These are phyloP conservation scores for Schwanniomyces pseudopolymorphus DNA, from an alignment of 805 yeast genomes.

Conservation along the genomic window DNA sequence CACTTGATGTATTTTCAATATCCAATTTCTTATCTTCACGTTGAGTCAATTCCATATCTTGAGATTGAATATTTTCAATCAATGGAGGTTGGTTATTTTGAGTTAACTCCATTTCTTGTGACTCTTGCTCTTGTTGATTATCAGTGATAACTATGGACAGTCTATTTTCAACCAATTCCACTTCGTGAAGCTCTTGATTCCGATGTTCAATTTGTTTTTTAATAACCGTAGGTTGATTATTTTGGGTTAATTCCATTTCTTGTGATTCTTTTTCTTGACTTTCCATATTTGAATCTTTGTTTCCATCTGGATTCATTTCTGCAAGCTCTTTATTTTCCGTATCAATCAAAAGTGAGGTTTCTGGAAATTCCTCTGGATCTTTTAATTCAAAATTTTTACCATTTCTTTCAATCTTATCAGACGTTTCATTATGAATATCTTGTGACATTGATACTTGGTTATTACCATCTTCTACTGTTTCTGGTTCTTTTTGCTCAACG, in stretches of 20 bases:
- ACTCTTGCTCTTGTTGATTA: background rate
- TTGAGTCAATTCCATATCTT: conserved; percentile 25
- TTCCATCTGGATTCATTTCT: too few species aligned
- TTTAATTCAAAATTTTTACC: too few species aligned
- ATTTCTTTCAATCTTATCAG: too few species aligned
- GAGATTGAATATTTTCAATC: conserved; percentile 8
- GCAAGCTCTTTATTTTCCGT: too few species aligned
- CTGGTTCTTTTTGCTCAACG: too few species aligned
- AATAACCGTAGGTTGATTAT: background rate
- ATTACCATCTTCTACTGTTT: too few species aligned
- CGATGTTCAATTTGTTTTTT: too few species aligned
- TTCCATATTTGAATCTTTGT: too few species aligned
- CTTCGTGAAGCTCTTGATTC: conserved; percentile 9
- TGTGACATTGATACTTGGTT: too few species aligned
- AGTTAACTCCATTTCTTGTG: conserved; percentile 13
- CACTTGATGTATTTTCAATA: background rate
- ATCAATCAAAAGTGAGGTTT: too few species aligned
- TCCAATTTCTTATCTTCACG: background rate
- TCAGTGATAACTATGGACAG: background rate
- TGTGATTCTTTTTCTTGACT: conserved; percentile 2
- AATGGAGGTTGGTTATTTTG: background rate
- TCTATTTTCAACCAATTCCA: background rate
- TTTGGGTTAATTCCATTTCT: conserved; percentile 12
- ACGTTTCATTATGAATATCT: too few species aligned
- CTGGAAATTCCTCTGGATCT: too few species aligned